phyloP scores from a whole-genome alignment of 257 asterid species.

The Mitragyna speciosa region DNA sequence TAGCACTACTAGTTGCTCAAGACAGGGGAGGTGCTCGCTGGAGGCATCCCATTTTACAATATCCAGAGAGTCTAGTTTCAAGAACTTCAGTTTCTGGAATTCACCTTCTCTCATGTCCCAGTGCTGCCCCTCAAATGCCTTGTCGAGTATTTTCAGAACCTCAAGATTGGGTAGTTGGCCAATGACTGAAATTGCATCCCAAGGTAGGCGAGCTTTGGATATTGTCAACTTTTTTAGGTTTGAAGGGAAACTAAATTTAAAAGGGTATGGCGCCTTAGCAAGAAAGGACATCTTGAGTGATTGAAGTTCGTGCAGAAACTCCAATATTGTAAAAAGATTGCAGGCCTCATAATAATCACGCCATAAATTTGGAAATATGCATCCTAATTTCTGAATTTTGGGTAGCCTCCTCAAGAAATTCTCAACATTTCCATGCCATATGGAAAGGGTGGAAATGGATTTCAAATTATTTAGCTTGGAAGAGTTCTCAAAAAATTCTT shows the following conservation, averaged over 20 bases:
- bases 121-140: background rate
- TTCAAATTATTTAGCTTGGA: background rate
- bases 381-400: background rate
- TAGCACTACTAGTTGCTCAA: conserved; percentile 6
- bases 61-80: conserved; percentile 5
- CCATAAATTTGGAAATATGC: background rate
- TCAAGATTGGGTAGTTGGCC: conserved; percentile 5
- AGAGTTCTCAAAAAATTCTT: background rate
- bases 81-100: conserved; percentile 2
- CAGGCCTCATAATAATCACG: background rate
- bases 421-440: background rate
- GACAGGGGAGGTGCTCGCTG: background rate
- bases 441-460: conserved; percentile 1
- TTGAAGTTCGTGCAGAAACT: background rate
- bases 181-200: background rate
- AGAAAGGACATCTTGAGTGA: background rate
- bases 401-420: conserved; percentile 2
- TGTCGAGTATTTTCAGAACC: conserved; percentile 6
- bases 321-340: background rate
- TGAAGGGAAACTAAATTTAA: background rate
- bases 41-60: background rate
- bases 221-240: background rate
- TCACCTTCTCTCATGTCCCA: conserved; percentile 1
- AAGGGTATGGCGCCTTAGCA: background rate
- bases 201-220: background rate